Evolutionary conservation across 345 rosid genomes (phyloP).

Genomic region (Carallia brachiata): DNA sequence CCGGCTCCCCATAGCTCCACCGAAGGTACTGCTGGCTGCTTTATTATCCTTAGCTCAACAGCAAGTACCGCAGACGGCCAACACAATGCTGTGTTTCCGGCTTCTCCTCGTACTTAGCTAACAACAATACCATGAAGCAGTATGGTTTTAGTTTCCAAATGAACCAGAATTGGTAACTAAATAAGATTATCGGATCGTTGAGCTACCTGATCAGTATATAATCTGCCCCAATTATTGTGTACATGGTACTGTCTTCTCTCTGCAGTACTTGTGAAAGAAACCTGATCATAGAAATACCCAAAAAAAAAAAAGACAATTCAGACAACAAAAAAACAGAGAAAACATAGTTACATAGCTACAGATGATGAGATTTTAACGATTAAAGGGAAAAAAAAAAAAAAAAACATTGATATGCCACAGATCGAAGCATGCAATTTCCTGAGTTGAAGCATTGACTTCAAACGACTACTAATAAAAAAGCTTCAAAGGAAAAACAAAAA

Average conservation of each 20-base stretch:
- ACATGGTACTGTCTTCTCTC: constrained; percentile 7
- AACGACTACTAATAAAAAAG: not conserved
- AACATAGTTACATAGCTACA: not conserved
- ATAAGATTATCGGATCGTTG: constrained; percentile 19
- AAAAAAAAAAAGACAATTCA: constrained; percentile 2
- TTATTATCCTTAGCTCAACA: constrained; percentile 24
- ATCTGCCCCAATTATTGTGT: constrained; percentile 8
- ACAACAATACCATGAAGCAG: constrained; percentile 12
- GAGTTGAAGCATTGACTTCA: not conserved
- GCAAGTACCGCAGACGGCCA: constrained; percentile 7
- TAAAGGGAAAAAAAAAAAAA: not conserved
- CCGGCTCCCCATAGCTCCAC: constrained; percentile 48
- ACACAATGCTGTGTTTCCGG: constrained; percentile 4
- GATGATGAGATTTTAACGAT: constrained; percentile 1
- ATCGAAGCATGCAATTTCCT: not conserved
- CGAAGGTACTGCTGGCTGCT: constrained; percentile 10
- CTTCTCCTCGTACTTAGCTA: constrained; percentile 21
- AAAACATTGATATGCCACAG: not conserved
- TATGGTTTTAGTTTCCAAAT: constrained; percentile 9
- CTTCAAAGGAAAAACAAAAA: not conserved
- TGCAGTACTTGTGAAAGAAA: constrained; percentile 14
- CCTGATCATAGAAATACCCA: constrained; percentile 23
- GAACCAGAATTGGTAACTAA: not conserved
- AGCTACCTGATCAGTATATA: constrained; percentile 44
- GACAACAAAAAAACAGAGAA: not conserved